A percentile compares a stretch with the other conserved stretches of the same genome.
phyloP scores from a whole-genome alignment of 2,329 filamentous ascomycete species.

The Penicillium crustosum region DNA sequence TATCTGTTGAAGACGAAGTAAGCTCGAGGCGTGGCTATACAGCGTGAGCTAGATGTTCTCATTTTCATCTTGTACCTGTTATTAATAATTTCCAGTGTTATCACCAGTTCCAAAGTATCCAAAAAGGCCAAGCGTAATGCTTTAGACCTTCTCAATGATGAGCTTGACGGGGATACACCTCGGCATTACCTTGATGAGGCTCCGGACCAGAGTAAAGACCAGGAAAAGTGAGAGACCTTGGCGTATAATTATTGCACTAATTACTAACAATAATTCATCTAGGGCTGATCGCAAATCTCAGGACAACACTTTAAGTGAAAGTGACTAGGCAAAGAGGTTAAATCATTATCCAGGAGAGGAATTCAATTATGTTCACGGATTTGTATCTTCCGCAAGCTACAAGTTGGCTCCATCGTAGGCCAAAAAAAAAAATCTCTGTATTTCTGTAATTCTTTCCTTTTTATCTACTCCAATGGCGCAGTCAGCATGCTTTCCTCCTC shows the following conservation, averaged over 20 bases:
- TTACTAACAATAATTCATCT: background rate
- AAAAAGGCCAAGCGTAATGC: slow-evolving; percentile 29
- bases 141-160: slow-evolving; percentile 23
- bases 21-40: slow-evolving; percentile 24
- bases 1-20: slow-evolving; percentile 18
- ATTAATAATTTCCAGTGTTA: slow-evolving; percentile 7
- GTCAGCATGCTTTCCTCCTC: slow-evolving; percentile 16
- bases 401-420: background rate
- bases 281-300: slow-evolving; percentile 21
- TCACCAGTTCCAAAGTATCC: slow-evolving; percentile 24
- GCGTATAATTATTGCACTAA: background rate
- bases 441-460: background rate
- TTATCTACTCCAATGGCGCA: slow-evolving; percentile 6
- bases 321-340: background rate
- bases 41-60: slow-evolving; percentile 10
- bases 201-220: slow-evolving; percentile 11
- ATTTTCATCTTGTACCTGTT: background rate
- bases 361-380: background rate
- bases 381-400: background rate
- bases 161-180: slow-evolving; percentile 19
- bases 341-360: background rate
- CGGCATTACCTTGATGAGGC: slow-evolving; percentile 14
- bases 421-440: background rate
- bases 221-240: slow-evolving; percentile 19
- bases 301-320: slow-evolving; percentile 1